These are phyloP conservation scores for Tilletia walkeri DNA, from an alignment of 1,284 basidiomycete genomes.

Conservation along the genomic window DNA sequence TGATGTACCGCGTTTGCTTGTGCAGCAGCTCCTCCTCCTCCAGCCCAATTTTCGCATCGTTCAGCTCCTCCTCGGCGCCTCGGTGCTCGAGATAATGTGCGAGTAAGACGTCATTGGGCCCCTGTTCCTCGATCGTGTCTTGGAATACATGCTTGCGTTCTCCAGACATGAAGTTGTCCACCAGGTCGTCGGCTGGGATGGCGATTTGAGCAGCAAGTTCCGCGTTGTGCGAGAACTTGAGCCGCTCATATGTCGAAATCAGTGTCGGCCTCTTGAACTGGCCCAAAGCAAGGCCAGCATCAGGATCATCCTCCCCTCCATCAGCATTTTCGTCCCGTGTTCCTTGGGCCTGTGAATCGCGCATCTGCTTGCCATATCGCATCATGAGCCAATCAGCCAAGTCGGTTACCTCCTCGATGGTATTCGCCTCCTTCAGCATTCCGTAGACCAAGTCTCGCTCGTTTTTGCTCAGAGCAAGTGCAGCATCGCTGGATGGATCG, in stretches of 20 bases:
- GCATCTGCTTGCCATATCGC: conserved; percentile 65
- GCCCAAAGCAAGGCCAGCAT: conserved; percentile 52
- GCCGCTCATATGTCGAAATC: conserved; percentile 79
- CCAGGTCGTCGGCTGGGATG: conserved; percentile 73
- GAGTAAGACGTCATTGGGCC: not conserved
- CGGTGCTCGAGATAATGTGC: not conserved
- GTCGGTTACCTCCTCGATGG: conserved; percentile 85
- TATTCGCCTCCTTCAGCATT: conserved; percentile 56
- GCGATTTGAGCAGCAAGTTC: conserved; percentile 78
- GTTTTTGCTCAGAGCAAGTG: not conserved
- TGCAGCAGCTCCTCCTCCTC: conserved; percentile 74
- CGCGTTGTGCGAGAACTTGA: conserved; percentile 74
- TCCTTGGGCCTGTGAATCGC: conserved; percentile 37
- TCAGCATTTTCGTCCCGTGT: not conserved
- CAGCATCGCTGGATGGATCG: not conserved
- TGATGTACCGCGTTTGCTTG: conserved; percentile 66
- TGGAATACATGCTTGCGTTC: conserved; percentile 54
- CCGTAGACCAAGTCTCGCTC: conserved; percentile 20
- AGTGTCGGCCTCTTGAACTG: conserved; percentile 80
- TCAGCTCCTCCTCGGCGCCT: conserved; percentile 65
- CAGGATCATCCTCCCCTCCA: conserved; percentile 50
- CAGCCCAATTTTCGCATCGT: conserved; percentile 25
- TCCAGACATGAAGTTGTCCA: conserved; percentile 70
- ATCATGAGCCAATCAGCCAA: conserved; percentile 85
- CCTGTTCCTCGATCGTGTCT: not conserved